A percentile compares a stretch with the other conserved stretches of the same genome.
phyloP scores from a whole-genome alignment of 805 yeast genomes.

The Wickerhamomyces queroliae region DNA sequence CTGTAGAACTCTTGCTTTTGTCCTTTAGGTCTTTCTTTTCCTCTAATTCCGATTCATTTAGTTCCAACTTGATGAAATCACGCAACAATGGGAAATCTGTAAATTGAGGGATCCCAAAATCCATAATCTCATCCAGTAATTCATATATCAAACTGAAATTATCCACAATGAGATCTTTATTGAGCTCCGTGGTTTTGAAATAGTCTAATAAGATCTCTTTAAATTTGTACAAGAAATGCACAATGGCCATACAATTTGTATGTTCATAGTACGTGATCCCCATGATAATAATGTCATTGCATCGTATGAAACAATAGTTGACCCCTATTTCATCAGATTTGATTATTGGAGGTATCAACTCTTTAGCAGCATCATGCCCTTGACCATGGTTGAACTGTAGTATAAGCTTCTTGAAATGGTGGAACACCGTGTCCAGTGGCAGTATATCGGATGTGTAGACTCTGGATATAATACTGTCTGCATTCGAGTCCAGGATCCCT shows the following conservation, averaged over 20 bases:
- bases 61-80: slow-evolving; percentile 67
- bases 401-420: slow-evolving; percentile 48
- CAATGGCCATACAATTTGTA: slow-evolving; percentile 48
- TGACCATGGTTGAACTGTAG: slow-evolving; percentile 2
- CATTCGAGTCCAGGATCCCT: slow-evolving; percentile 62
- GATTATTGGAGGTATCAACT: slow-evolving; percentile 34
- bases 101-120: slow-evolving; percentile 79
- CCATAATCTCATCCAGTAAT: slow-evolving; percentile 84
- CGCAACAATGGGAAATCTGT: slow-evolving; percentile 74
- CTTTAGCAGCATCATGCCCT: slow-evolving; percentile 3
- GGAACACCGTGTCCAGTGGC: slow-evolving; percentile 38
- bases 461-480: slow-evolving; percentile 60
- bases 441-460: slow-evolving; percentile 72
- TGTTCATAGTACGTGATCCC: slow-evolving; percentile 20
- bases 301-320: slow-evolving; percentile 48
- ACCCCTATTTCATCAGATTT: slow-evolving; percentile 34
- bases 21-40: neutral
- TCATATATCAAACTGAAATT: slow-evolving; percentile 74
- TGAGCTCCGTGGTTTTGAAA: slow-evolving; percentile 33
- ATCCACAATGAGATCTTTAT: slow-evolving; percentile 59
- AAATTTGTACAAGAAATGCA: slow-evolving; percentile 49
- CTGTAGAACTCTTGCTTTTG: neutral
- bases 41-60: slow-evolving; percentile 30
- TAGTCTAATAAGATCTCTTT: slow-evolving; percentile 39
- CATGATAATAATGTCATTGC: slow-evolving; percentile 36